phyloP scores from a whole-genome alignment of 257 asterid species.

The Petunia axillaris region DNA sequence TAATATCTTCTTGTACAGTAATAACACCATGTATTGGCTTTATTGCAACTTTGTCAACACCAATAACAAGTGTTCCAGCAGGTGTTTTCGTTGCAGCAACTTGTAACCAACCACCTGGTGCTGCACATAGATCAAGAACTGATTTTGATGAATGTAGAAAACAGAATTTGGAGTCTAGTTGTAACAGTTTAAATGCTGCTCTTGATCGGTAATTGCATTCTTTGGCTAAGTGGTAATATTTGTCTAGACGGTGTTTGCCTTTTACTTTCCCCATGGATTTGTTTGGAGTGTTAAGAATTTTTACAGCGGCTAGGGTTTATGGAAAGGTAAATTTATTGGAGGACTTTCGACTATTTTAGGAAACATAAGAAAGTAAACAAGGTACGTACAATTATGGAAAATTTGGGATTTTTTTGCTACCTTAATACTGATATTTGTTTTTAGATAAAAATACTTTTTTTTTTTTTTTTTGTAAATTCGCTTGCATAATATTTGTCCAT shows the following conservation, averaged over 20 bases:
- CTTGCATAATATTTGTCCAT: too few species aligned
- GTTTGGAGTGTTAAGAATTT: background rate
- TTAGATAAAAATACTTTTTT: too few species aligned
- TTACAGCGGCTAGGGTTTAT: too few species aligned
- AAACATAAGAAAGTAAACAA: too few species aligned
- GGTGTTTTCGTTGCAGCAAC: conserved; percentile 75
- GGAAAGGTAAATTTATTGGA: too few species aligned
- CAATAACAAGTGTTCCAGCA: conserved; percentile 74
- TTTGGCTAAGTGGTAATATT: conserved; percentile 75
- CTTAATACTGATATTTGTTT: too few species aligned
- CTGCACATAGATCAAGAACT: conserved; percentile 96
- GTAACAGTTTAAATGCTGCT: conserved; percentile 86
- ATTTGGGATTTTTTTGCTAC: too few species aligned
- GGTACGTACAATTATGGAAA: too few species aligned
- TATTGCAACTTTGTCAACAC: conserved; percentile 81
- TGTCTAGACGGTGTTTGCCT: conserved; percentile 88
- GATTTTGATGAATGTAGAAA: conserved; percentile 72
- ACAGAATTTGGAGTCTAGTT: conserved; percentile 70
- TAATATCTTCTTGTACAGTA: conserved; percentile 78
- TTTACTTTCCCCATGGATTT: conserved; percentile 73
- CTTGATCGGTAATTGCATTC: conserved; percentile 89
- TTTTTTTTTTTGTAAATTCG: too few species aligned
- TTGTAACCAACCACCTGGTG: conserved; percentile 99
- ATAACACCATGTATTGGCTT: conserved; percentile 83
- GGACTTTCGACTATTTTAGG: too few species aligned